Evolutionary conservation across 192 early-diverging fungal genomes (phyloP).

Genomic region (Podila minutissima): DNA sequence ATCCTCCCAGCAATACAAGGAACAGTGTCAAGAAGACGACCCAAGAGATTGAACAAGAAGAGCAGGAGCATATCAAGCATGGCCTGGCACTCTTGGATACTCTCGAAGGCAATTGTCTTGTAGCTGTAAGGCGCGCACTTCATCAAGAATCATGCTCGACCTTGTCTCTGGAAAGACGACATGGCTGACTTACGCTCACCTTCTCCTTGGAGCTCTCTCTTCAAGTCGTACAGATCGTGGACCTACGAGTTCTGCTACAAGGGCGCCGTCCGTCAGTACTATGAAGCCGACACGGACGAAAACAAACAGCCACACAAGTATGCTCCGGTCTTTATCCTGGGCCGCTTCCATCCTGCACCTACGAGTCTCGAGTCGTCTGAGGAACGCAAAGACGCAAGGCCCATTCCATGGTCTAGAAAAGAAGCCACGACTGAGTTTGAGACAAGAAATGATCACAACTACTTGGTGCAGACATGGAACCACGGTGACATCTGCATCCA

Average conservation of each 20-base stretch:
- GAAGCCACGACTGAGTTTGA: slow-evolving; percentile 29
- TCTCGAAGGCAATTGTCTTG: slow-evolving; percentile 55
- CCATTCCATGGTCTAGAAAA: background rate
- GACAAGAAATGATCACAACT: slow-evolving; percentile 55
- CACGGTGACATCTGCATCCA: slow-evolving; percentile 82
- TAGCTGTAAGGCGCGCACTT: slow-evolving; percentile 41
- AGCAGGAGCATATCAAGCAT: slow-evolving; percentile 48
- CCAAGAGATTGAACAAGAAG: slow-evolving; percentile 33
- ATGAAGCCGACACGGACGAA: slow-evolving; percentile 24
- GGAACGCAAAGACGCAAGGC: background rate
- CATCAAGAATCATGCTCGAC: background rate
- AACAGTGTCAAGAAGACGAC: slow-evolving; percentile 7
- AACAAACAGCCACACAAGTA: background rate
- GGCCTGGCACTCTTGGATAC: slow-evolving; percentile 62
- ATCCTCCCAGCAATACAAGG: slow-evolving; percentile 12
- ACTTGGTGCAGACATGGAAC: slow-evolving; percentile 72
- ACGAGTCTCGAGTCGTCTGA: background rate
- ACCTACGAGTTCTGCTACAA: slow-evolving; percentile 85
- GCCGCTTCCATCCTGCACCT: slow-evolving; percentile 10
- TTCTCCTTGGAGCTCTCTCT: background rate
- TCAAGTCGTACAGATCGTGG: slow-evolving; percentile 65
- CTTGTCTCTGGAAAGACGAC: background rate
- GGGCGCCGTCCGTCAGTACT: background rate
- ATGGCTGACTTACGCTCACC: background rate
- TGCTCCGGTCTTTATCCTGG: slow-evolving; percentile 15